Conservation (phyloP, 2,329 filamentous ascomycete species). For the Dothideomycetidae sp. region DNA sequence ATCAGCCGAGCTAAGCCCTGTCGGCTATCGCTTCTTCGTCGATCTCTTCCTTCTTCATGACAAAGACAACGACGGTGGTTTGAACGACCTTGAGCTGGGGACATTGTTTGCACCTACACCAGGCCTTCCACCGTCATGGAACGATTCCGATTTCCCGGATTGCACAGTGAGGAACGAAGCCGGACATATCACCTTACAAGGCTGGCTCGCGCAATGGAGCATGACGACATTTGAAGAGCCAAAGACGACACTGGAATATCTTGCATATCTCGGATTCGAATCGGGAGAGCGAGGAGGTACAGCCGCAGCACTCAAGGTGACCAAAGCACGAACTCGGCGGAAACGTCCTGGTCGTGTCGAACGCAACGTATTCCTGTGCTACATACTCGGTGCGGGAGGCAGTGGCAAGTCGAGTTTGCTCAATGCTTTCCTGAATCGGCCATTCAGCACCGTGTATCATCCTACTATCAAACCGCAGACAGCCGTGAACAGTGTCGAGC, state of each 20-base stretch:
- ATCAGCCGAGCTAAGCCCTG: slow-evolving; percentile 84
- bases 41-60: slow-evolving; percentile 91
- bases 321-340: slow-evolving; percentile 76
- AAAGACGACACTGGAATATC: slow-evolving; percentile 86
- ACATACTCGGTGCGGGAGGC: slow-evolving; percentile 70
- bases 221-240: slow-evolving; percentile 98
- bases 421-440: slow-evolving; percentile 79
- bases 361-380: slow-evolving; percentile 86
- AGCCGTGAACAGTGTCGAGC: slow-evolving; percentile 89
- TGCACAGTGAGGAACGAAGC: slow-evolving; percentile 92
- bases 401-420: slow-evolving; percentile 86
- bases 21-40: slow-evolving; percentile 93
- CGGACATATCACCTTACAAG: slow-evolving; percentile 87
- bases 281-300: slow-evolving; percentile 56
- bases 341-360: slow-evolving; percentile 73
- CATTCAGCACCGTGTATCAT: slow-evolving; percentile 70
- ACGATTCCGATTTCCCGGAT: slow-evolving; percentile 76
- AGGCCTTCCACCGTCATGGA: slow-evolving; percentile 74
- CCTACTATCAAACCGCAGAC: slow-evolving; percentile 91
- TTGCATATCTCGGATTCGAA: slow-evolving; percentile 93
- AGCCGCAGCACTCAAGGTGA: slow-evolving; percentile 80
- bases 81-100: slow-evolving; percentile 72
- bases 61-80: slow-evolving; percentile 89
- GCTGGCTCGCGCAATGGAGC: slow-evolving; percentile 97
- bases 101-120: slow-evolving; percentile 88